A percentile compares a stretch with the other conserved stretches of the same genome.
Conservation (phyloP, 306 rosid genomes). For the Glycine tomentella region DNA sequence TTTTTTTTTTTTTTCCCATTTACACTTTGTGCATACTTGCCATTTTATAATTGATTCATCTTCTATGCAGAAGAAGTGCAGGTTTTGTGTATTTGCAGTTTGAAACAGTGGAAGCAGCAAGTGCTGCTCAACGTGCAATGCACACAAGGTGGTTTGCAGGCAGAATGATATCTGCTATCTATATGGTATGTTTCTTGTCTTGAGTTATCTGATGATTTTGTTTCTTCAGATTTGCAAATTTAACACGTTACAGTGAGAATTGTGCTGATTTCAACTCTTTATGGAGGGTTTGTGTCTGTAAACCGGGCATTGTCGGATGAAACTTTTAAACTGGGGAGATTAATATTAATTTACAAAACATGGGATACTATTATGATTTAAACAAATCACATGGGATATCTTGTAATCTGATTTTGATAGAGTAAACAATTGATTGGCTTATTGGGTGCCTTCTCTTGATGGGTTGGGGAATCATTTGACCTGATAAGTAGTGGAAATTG, state of each 20-base stretch:
- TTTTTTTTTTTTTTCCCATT: not conserved
- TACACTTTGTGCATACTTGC: not conserved
- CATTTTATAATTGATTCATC: conserved; percentile 19
- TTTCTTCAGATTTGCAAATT: not conserved
- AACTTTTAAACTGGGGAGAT: not conserved
- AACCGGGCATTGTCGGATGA: no score
- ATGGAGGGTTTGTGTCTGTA: no score
- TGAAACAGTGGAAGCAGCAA: conserved; percentile 81
- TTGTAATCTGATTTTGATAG: not conserved
- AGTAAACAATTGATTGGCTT: not conserved
- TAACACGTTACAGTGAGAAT: not conserved
- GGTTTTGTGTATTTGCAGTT: conserved; percentile 90
- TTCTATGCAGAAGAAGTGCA: conserved; percentile 75
- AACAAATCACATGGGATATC: not conserved
- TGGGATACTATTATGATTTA: conserved; percentile 6
- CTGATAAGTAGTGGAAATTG: conserved; percentile 14
- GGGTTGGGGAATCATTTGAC: conserved; percentile 20
- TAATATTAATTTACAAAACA: conserved; percentile 3
- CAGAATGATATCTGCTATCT: conserved; percentile 77
- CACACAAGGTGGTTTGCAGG: conserved; percentile 98
- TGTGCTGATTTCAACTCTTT: not conserved
- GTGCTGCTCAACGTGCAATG: conserved; percentile 93
- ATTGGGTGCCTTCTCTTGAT: not conserved
- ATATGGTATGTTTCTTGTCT: conserved; percentile 64
- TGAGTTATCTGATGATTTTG: not conserved